These are phyloP conservation scores for Daedalea quercina DNA, from an alignment of 768 basidiomycete species.

Conservation along the genomic window DNA sequence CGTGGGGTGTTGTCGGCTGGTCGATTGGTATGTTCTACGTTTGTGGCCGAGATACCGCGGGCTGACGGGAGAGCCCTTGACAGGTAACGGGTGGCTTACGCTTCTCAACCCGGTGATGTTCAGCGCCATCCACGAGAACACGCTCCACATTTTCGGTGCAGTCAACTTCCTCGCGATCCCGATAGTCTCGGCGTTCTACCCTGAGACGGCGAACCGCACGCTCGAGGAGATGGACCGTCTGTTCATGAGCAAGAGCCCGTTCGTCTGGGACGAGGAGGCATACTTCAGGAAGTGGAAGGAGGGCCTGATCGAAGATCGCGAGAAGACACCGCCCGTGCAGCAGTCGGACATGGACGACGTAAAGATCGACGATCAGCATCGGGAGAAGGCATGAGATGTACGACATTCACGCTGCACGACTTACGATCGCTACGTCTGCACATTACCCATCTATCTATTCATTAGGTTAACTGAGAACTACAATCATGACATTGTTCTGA, in stretches of 20 bases:
- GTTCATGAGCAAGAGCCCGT: slow-evolving; percentile 37
- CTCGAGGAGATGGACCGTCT: slow-evolving; percentile 40
- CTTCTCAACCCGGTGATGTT: slow-evolving; percentile 41
- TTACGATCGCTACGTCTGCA: neutral
- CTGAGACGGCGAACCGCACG: slow-evolving; percentile 38
- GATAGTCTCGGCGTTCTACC: slow-evolving; percentile 39
- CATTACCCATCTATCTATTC: too few species aligned
- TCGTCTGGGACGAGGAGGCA: slow-evolving; percentile 38
- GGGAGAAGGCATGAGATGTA: neutral
- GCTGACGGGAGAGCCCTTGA: neutral
- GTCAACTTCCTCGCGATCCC: slow-evolving; percentile 38
- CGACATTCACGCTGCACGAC: neutral
- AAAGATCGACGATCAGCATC: neutral
- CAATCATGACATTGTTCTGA: too few species aligned
- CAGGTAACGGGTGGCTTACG: slow-evolving; percentile 37
- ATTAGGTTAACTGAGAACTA: too few species aligned
- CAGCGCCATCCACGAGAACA: slow-evolving; percentile 34
- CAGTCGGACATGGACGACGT: neutral
- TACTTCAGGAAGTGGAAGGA: slow-evolving; percentile 32
- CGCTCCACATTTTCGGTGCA: slow-evolving; percentile 37
- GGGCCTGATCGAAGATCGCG: slow-evolving; percentile 3
- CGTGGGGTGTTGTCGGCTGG: slow-evolving; percentile 42
- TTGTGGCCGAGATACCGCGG: neutral
- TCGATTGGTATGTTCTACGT: slow-evolving; percentile 27
- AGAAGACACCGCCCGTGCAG: slow-evolving; percentile 1